Conservation (phyloP, 805 yeast species). For the Cephaloascus fragrans region DNA sequence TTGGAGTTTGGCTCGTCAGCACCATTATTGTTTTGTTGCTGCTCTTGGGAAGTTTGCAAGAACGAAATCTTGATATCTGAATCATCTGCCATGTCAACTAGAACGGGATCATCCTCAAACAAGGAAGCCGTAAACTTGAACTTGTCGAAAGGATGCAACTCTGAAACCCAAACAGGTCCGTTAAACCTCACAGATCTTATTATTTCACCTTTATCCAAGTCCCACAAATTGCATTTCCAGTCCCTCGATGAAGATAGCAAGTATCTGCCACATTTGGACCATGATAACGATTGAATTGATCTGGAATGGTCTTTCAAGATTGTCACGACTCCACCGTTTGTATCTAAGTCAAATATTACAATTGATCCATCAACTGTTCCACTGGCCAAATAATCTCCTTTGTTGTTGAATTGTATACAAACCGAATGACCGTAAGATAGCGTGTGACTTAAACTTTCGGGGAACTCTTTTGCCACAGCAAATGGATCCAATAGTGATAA, state of each 20-base stretch:
- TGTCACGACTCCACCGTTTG: conserved; percentile 44
- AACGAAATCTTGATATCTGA: conserved; percentile 9
- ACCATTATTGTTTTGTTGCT: conserved; percentile 6
- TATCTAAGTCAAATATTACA: conserved; percentile 64
- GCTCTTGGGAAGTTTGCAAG: conserved; percentile 11
- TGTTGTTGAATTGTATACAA: conserved; percentile 54
- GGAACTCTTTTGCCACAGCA: conserved; percentile 84
- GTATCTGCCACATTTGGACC: conserved; percentile 69
- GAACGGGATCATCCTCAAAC: conserved; percentile 50
- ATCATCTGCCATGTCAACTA: conserved; percentile 28
- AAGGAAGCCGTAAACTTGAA: conserved; percentile 51
- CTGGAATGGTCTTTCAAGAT: conserved; percentile 58
- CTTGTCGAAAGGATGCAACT: conserved; percentile 38
- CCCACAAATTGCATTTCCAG: conserved; percentile 81
- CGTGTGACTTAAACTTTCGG: conserved; percentile 71
- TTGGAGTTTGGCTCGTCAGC: conserved; percentile 16
- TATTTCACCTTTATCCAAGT: conserved; percentile 35
- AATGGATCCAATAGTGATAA: conserved; percentile 81
- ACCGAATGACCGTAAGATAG: conserved; percentile 60
- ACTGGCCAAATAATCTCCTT: conserved; percentile 81
- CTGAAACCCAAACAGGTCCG: conserved; percentile 67
- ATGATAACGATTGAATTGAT: conserved; percentile 61
- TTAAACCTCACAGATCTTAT: conserved; percentile 42
- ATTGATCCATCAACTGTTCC: conserved; percentile 71
- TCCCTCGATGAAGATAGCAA: conserved; percentile 68